Base-by-base conservation (phyloP, 2,329 filamentous ascomycete genomes). In the Clarireedia paspali region DNA sequence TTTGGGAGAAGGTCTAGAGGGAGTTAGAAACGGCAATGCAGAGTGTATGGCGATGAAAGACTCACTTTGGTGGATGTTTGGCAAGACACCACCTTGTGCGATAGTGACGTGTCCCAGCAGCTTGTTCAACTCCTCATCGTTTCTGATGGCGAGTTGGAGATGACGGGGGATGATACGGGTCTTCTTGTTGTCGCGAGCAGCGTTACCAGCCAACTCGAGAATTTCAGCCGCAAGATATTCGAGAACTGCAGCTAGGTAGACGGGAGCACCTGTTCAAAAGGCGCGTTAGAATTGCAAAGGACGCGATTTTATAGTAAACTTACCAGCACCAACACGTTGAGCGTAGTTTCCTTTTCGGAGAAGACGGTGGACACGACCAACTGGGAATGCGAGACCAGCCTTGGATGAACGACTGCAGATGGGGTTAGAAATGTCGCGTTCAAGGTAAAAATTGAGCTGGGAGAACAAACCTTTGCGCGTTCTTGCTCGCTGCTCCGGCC, bases 101-200 rank as follows among this genome's bases (percentile, higher is more conserved):
- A 96, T 96, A 73, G 91, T 96, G 76, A 96, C 91, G 74, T 95
- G 90, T 57, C 91, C 91, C 64, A 96, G 82, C 62, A 95, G 87
- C 84, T 96, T 97, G 88, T 97, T 96, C 88, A 97, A 76, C 79
- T 99, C 94, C 84, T 97, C 92, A 76, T 97, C 92, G 80, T 96
- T 96, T 72, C 94, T 87, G 81, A 99, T 99, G 77, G 94, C 94
- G 68, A 99, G 90, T 81, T 99, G 94, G 48, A 99, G 85, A 77
- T 99, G 94, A 77, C 94, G 91, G 64, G 94, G 94, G 60, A 97
- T 99, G 80, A 99, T 99, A 88, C 94, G 91, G 64, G 92, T 99
- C 88, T 97, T 97, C 89, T 99, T 99, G 87, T 97, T 96, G 80
- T 99, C 94, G 69, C 94, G 92, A 63, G 94, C 94, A 70, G 94